Evolutionary conservation across 768 basidiomycete genomes (phyloP), one percentile per base, ranked within the genome.

Genomic region (Rhizopogon vesiculosus): DNA sequence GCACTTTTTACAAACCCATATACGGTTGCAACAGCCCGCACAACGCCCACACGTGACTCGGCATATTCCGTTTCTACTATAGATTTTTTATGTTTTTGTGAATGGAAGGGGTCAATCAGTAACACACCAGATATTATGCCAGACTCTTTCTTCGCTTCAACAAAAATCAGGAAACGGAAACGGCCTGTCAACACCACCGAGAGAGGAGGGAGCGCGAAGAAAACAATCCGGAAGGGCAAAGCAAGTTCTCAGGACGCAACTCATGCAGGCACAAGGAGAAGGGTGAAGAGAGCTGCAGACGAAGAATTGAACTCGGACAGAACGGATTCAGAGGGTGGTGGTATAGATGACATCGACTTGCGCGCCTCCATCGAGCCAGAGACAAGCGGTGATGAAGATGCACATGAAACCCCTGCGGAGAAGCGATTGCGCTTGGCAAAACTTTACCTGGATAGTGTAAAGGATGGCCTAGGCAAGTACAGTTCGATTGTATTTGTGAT

Each of bases 351-450:
- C 66, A 79, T 93, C 76, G 90, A 95, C 66, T 72, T 93, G 59
- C 74, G 83, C 42, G 76, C 76, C 38, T 78, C 81, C 56, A 71
- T 75, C 28, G 85, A 85, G 58, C 77, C 71, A 15, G 80, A 77
- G 3, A 78, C 75, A 28, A 89, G 88, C 61, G 89, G 83, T 6
- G 92, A 93, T 42, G 93, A 97, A 62, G 87, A 94, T 61, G 82
- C 86, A 60, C 76, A 85, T 59, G 96, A 98, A 73, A 96, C 93
- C 5, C 91, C 93, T 2, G 93, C 93, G 0, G 86, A 93, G 76
- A 99, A 98, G 72, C 77, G 97, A 56, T 76, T 99, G 18, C 76
- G 97, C 56, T 74, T 99, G 40, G 95, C 96, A 5, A 89, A 93
- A 69, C 70, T 96, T 59, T 98, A 98, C 70, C 75, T 99, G 41